Evolutionary conservation across 345 rosid genomes (phyloP).

Genomic region (Tarenaya hassleriana): DNA sequence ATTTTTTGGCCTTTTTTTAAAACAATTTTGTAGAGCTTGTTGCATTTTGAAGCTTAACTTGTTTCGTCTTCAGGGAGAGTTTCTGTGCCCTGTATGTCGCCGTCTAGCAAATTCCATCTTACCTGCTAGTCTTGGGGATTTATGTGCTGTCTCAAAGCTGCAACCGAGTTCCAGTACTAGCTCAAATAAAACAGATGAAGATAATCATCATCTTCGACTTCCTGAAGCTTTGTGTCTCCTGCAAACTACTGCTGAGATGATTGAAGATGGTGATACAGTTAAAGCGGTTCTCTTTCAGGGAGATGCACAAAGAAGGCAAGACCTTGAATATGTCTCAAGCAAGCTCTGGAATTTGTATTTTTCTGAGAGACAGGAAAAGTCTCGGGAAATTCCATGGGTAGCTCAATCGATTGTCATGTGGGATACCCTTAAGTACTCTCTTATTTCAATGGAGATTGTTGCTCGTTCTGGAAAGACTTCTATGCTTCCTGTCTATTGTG

Average conservation of each 20-base stretch:
- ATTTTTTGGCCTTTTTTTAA: neutral
- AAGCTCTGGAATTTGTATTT: constrained; percentile 54
- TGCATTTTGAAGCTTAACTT: constrained; percentile 18
- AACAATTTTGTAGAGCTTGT: constrained; percentile 13
- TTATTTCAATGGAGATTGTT: constrained; percentile 73
- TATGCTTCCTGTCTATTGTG: constrained; percentile 42
- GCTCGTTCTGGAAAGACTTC: constrained; percentile 55
- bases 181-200: constrained; percentile 26
- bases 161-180: constrained; percentile 32
- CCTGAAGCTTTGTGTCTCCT: constrained; percentile 56
- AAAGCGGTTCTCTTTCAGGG: constrained; percentile 38
- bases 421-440: constrained; percentile 90
- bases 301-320: constrained; percentile 33
- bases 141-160: constrained; percentile 40
- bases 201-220: constrained; percentile 37
- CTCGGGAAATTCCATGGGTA: constrained; percentile 35
- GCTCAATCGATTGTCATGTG: constrained; percentile 63
- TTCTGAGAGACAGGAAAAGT: constrained; percentile 34
- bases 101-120: constrained; percentile 73
- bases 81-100: constrained; percentile 95
- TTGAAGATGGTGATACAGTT: constrained; percentile 39
- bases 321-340: constrained; percentile 47
- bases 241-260: constrained; percentile 49
- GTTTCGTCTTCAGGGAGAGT: constrained; percentile 69
- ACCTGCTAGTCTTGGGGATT: constrained; percentile 53